Percentiles rank a stretch among this genome's conserved stretches.
These are phyloP conservation scores for Metarhizium sp. DNA, from an alignment of 2,329 filamentous ascomycete species.

Conservation along the genomic window DNA sequence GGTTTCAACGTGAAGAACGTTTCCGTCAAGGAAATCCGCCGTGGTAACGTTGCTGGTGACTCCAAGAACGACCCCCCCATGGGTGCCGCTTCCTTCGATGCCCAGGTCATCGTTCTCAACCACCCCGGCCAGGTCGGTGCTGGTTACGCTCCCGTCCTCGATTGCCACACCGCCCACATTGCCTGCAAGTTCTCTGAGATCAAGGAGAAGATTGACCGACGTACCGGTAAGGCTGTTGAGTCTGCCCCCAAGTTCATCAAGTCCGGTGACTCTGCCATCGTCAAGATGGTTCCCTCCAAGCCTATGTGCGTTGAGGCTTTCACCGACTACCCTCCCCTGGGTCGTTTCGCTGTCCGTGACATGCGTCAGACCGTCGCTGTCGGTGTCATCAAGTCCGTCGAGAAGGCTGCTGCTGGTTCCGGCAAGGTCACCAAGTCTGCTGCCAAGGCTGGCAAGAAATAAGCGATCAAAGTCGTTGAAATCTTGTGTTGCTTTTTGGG, in stretches of 20 bases:
- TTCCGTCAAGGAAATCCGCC: slow-evolving; percentile 99
- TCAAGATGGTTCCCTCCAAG: slow-evolving; percentile 99
- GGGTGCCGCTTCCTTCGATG: slow-evolving; percentile 90
- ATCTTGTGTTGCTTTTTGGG: slow-evolving; percentile 17
- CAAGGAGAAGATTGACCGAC: slow-evolving; percentile 99
- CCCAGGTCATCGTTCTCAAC: slow-evolving; percentile 99
- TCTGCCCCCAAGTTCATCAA: slow-evolving; percentile 98
- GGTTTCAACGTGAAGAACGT: slow-evolving; percentile 99
- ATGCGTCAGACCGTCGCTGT: slow-evolving; percentile 88
- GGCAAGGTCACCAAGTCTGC: slow-evolving; percentile 66
- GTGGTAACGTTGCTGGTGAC: slow-evolving; percentile 99
- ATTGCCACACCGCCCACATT: slow-evolving; percentile 99
- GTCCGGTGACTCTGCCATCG: slow-evolving; percentile 99
- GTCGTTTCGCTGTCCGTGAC: slow-evolving; percentile 99
- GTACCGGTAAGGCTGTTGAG: slow-evolving; percentile 98
- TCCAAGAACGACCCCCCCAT: slow-evolving; percentile 98
- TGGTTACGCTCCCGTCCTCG: slow-evolving; percentile 97
- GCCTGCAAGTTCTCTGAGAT: slow-evolving; percentile 99
- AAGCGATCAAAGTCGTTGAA: slow-evolving; percentile 28
- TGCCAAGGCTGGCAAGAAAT: slow-evolving; percentile 68
- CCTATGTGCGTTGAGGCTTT: slow-evolving; percentile 99
- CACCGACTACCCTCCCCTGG: slow-evolving; percentile 98
- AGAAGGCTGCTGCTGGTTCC: slow-evolving; percentile 46
- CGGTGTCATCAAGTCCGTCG: slow-evolving; percentile 88
- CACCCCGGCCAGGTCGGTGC: slow-evolving; percentile 99